Evolutionary conservation across 805 yeast genomes (phyloP).

Genomic region (Candida manassasensis): DNA sequence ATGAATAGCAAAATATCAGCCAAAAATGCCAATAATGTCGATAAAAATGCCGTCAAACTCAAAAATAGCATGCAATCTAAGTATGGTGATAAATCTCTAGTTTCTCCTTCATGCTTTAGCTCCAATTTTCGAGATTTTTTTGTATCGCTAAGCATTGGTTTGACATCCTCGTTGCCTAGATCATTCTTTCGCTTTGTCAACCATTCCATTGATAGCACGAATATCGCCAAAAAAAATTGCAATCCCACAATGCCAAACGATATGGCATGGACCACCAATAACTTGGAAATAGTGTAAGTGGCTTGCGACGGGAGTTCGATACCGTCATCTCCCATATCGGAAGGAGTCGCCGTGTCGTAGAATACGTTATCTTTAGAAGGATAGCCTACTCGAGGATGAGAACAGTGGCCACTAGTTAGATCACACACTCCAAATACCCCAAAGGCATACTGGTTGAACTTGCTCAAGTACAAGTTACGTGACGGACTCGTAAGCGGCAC

Average conservation of each 20-base stretch:
- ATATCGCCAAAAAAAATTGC: slow-evolving; percentile 13
- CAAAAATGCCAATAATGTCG: slow-evolving; percentile 67
- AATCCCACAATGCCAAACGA: slow-evolving; percentile 30
- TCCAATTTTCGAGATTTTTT: neutral
- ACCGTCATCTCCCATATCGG: slow-evolving; percentile 12
- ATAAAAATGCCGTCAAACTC: slow-evolving; percentile 64
- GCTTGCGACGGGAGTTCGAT: slow-evolving; percentile 39
- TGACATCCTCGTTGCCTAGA: neutral
- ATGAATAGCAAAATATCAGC: slow-evolving; percentile 78
- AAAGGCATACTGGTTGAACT: slow-evolving; percentile 28
- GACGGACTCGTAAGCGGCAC: slow-evolving; percentile 36
- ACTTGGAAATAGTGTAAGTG: slow-evolving; percentile 35
- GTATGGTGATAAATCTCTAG: slow-evolving; percentile 22
- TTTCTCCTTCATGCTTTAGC: slow-evolving; percentile 1
- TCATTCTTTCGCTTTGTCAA: slow-evolving; percentile 6
- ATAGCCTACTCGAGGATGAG: slow-evolving; percentile 35
- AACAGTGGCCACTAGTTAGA: slow-evolving; percentile 20
- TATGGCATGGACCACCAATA: slow-evolving; percentile 38
- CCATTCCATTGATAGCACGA: slow-evolving; percentile 9
- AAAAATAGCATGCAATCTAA: slow-evolving; percentile 52
- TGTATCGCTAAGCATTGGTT: neutral
- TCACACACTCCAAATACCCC: slow-evolving; percentile 45
- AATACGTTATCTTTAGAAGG: slow-evolving; percentile 19
- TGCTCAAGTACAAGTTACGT: slow-evolving; percentile 26
- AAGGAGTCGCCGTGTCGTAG: slow-evolving; percentile 8